Evolutionary conservation across 768 basidiomycete species (phyloP).

Genomic region (Steccherinum ochraceum): DNA sequence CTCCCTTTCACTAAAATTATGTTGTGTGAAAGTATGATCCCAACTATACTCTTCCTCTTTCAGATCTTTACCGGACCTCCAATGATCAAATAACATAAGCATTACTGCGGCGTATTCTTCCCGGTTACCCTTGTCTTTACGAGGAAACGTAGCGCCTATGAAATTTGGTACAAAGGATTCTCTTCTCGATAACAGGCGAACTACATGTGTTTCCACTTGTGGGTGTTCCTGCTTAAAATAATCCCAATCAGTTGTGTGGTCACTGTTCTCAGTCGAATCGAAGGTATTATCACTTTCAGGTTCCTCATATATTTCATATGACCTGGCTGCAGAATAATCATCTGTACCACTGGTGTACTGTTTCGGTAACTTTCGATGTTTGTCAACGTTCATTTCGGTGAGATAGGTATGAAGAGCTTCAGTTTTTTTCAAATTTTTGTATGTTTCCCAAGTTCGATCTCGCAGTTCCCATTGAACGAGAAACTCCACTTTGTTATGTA

Average conservation of each 20-base stretch:
- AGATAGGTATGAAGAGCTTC: background rate
- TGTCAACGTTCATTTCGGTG: background rate
- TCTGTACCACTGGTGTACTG: background rate
- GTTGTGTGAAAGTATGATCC: background rate
- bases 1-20: constrained; percentile 12
- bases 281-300: too few species aligned
- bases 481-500: background rate
- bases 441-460: background rate
- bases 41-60: constrained; percentile 10
- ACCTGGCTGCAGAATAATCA: background rate
- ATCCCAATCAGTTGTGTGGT: background rate
- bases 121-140: constrained; percentile 24
- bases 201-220: background rate
- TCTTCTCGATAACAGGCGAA: background rate
- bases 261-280: too few species aligned
- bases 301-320: background rate
- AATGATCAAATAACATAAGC: constrained; percentile 29
- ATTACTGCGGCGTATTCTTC: constrained; percentile 29
- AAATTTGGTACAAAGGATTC: background rate
- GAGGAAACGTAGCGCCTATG: background rate
- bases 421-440: background rate
- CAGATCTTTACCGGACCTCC: constrained; percentile 24
- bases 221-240: background rate
- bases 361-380: background rate
- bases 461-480: background rate